Percentiles rank a stretch among this genome's conserved stretches.
Conservation (phyloP, 116 monocot genomes). For the Posidonia oceanica region DNA sequence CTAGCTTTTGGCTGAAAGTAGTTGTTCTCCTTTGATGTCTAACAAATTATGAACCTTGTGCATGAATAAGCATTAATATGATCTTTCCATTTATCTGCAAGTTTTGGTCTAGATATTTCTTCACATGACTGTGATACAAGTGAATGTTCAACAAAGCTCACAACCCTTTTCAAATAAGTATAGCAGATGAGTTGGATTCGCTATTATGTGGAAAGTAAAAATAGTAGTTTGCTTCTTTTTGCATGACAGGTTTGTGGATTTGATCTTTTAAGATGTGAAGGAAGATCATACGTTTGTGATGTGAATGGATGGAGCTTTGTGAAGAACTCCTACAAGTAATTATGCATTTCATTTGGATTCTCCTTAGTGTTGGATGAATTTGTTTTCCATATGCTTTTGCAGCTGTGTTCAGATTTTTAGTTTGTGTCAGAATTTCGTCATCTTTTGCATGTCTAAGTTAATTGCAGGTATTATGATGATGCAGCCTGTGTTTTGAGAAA, state of each 20-base stretch:
- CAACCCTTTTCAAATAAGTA: too few relatives aligned
- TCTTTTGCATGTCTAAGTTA: constrained; percentile 13
- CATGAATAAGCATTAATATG: too few relatives aligned
- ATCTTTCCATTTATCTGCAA: too few relatives aligned
- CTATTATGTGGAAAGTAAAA: too few relatives aligned
- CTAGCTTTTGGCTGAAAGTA: too few relatives aligned
- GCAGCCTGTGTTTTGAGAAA: constrained; percentile 93
- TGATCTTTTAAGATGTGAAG: constrained; percentile 90
- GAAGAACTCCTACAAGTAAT: constrained; percentile 97
- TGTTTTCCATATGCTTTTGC: neutral
- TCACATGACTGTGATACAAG: too few relatives aligned
- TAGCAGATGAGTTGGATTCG: too few relatives aligned
- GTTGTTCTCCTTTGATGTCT: too few relatives aligned
- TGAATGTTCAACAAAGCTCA: too few relatives aligned
- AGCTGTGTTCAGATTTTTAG: neutral
- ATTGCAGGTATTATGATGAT: constrained; percentile 94
- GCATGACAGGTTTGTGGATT: constrained; percentile 87
- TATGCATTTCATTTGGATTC: neutral
- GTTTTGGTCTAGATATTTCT: too few relatives aligned
- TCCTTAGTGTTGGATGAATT: neutral
- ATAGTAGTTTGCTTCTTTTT: neutral
- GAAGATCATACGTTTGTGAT: constrained; percentile 99
- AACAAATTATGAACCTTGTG: too few relatives aligned
- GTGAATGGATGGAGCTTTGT: constrained; percentile 99
- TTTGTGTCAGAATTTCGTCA: neutral